These are phyloP conservation scores for Marchantia paleacea DNA, from an alignment of 225 moss, liverwort and hornwort species.

Conservation along the genomic window DNA sequence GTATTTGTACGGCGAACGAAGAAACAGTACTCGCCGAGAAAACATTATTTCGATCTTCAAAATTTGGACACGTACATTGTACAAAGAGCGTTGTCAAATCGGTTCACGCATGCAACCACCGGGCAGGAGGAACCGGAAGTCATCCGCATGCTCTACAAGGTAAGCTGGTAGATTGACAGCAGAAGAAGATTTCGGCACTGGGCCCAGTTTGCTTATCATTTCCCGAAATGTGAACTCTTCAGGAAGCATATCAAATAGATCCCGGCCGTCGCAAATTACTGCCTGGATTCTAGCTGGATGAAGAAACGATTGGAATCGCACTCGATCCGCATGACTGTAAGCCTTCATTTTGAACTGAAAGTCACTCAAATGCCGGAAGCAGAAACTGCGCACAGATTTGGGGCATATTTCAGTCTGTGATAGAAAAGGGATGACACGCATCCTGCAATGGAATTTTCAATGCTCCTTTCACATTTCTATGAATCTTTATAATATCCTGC, in stretches of 20 bases:
- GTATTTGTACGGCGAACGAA: too few species aligned
- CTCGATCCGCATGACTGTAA: constrained; percentile 73
- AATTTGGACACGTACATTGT: constrained; percentile 17
- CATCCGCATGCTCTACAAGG: constrained; percentile 44
- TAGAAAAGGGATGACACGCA: too few species aligned
- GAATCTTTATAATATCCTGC: too few species aligned
- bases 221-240: constrained; percentile 58
- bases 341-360: constrained; percentile 71
- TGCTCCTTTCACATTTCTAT: too few species aligned
- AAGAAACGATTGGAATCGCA: constrained; percentile 52
- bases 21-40: background rate
- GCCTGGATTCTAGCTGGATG: constrained; percentile 49
- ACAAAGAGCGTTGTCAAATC: too few species aligned
- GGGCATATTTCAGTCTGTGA: too few species aligned
- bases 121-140: constrained; percentile 49
- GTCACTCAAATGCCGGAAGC: constrained; percentile 60
- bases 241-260: constrained; percentile 76
- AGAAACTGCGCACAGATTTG: constrained; percentile 45
- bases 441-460: too few species aligned
- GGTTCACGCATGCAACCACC: constrained; percentile 62
- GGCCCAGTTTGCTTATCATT: constrained; percentile 62
- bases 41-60: constrained; percentile 8
- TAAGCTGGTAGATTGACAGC: constrained; percentile 57
- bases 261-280: constrained; percentile 54
- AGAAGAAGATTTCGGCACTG: constrained; percentile 51